Evolutionary conservation across 179 eudicot species (phyloP).

Genomic region (Silene noctiflora): DNA sequence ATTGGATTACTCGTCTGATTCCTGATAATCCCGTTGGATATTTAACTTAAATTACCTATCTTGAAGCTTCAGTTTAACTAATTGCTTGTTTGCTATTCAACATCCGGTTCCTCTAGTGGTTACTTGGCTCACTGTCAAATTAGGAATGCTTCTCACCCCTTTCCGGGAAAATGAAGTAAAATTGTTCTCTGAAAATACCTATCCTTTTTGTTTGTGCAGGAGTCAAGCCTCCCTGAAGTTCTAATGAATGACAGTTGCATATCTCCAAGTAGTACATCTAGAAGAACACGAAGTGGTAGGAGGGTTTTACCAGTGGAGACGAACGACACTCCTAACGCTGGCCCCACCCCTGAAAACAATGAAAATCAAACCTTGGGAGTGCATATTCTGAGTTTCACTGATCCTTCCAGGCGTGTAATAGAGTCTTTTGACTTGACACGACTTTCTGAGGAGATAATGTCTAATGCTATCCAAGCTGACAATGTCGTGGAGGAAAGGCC

Average conservation of each 20-base stretch:
- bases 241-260: constrained; percentile 53
- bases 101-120: not conserved
- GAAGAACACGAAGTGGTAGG: constrained; percentile 57
- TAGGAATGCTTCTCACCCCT: not conserved
- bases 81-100: not conserved
- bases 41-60: not conserved
- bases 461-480: constrained; percentile 36
- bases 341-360: constrained; percentile 23
- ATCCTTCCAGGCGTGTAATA: constrained; percentile 31
- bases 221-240: constrained; percentile 77
- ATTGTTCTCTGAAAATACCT: not conserved
- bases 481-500: constrained; percentile 44
- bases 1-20: not conserved
- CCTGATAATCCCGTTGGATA: not conserved
- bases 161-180: not conserved
- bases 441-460: constrained; percentile 46
- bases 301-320: constrained; percentile 42
- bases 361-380: constrained; percentile 34
- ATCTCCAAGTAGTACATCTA: constrained; percentile 52
- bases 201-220: constrained; percentile 43
- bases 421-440: constrained; percentile 56
- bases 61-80: not conserved
- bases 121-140: constrained; percentile 1
- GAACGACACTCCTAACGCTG: constrained; percentile 34
- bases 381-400: constrained; percentile 30